These are phyloP conservation scores for Amyloporia xantha DNA, from an alignment of 768 basidiomycete species.

Conservation along the genomic window DNA sequence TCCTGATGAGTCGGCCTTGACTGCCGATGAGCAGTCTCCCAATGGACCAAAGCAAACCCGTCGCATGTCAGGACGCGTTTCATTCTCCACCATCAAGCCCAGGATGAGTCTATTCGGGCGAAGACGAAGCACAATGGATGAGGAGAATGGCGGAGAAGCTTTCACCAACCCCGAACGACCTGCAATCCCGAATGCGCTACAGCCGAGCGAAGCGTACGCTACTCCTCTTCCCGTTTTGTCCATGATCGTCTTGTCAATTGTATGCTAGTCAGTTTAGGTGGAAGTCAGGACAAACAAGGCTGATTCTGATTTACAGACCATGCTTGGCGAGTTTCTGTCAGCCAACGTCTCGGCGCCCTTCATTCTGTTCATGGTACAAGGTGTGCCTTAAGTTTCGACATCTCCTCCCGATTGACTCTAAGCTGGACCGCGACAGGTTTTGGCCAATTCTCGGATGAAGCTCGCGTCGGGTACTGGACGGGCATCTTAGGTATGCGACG, in stretches of 20 bases:
- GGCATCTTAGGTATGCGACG: slow-evolving; percentile 63
- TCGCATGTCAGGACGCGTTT: slow-evolving; percentile 17
- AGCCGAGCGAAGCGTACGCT: slow-evolving; percentile 53
- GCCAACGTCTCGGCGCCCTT: slow-evolving; percentile 93
- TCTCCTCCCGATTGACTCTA: no score
- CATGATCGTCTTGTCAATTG: slow-evolving; percentile 90
- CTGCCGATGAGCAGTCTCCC: background rate
- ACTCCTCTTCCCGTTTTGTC: slow-evolving; percentile 84
- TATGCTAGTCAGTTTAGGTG: slow-evolving; percentile 32
- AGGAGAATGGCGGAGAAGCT: slow-evolving; percentile 15
- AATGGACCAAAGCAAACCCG: background rate
- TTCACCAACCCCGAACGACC: slow-evolving; percentile 39
- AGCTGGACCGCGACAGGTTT: slow-evolving; percentile 61
- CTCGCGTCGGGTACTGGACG: slow-evolving; percentile 85
- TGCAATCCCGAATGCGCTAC: slow-evolving; percentile 72
- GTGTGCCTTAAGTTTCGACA: slow-evolving; percentile 34
- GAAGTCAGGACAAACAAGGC: background rate
- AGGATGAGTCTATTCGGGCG: slow-evolving; percentile 16
- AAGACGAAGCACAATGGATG: slow-evolving; percentile 14
- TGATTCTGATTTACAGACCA: slow-evolving; percentile 44
- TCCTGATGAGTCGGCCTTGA: no score
- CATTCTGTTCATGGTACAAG: slow-evolving; percentile 91
- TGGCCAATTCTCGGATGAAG: slow-evolving; percentile 65
- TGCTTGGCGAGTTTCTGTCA: slow-evolving; percentile 91
- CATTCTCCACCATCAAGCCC: slow-evolving; percentile 18